Evolutionary conservation across 179 eudicot genomes (phyloP), one percentile per base, ranked within the genome.

Genomic region (Heliamphora pulchella): DNA sequence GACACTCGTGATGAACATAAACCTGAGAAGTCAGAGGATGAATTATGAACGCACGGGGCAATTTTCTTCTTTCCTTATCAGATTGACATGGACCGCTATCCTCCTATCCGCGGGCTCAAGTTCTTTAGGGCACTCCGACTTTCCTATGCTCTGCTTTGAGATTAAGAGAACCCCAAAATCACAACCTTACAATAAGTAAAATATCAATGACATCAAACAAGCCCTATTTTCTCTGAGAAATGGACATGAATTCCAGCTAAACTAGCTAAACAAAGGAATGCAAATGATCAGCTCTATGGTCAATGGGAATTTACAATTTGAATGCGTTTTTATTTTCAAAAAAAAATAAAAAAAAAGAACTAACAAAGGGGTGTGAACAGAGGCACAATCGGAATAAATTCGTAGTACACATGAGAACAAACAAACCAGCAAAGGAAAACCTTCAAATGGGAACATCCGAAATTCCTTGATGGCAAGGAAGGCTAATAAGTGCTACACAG

Each of bases 51-150:
- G 22, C 78, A 91, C 94, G 43, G 87, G 86, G 85, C 64, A 88
- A 55, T 90, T 80, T 76, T 86, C 85, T 59, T 83, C 85, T 78
- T 79, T 87, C 81, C 86, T 88, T 75, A 72, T 74, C 50, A 91
- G 88, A 77, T 79, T 84, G 75, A 90, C 88, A 66, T 76, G 81
- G 76, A 88, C 90, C 20, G 80, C 1, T 17, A 86, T 86, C 80
- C 85, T 89, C 79, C 83, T 75, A 74, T 86, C 89, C 47, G 86
- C 81, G 41, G 94, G 89, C 79, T 81, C 87, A 65, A 91, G 88
- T 83, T 91, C 94, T 73, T 81, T 81, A 5, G 94, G 94, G 57
- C 92, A 91, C 86, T 89, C 94, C 0, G 91, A 88, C n/a, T 83
- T 87, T 64, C 67, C 87, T 62, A 91, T 87, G 87, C 92, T 91